Conservation (phyloP, 2,329 filamentous ascomycete genomes). For the Penicillium expansum region DNA sequence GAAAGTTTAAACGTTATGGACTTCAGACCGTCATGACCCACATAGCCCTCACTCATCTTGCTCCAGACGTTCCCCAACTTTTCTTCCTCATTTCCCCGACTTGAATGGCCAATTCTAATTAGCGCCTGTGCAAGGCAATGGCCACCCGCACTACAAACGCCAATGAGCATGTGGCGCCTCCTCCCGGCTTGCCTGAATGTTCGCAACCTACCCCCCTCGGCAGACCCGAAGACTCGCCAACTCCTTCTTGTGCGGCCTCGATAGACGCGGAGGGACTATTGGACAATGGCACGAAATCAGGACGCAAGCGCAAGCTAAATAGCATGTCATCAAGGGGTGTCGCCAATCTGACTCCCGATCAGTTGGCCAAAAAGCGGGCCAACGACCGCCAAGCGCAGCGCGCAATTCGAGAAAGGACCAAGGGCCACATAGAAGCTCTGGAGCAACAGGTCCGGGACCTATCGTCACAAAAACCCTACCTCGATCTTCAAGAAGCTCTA, state of each 20-base stretch:
- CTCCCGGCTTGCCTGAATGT: slow-evolving; percentile 9
- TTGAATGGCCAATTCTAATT: slow-evolving; percentile 29
- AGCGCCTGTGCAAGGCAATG: slow-evolving; percentile 35
- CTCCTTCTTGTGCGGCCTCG: slow-evolving; percentile 24
- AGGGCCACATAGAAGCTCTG: slow-evolving; percentile 71
- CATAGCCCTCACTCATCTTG: not conserved
- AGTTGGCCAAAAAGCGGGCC: slow-evolving; percentile 83
- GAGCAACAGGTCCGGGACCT: slow-evolving; percentile 72
- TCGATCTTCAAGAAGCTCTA: slow-evolving; percentile 74
- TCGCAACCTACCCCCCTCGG: slow-evolving; percentile 12
- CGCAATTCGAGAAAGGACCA: slow-evolving; percentile 78
- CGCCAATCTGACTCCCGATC: slow-evolving; percentile 80
- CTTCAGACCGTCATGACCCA: not conserved
- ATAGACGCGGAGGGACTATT: slow-evolving; percentile 23
- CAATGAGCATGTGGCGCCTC: slow-evolving; percentile 23
- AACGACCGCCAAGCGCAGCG: slow-evolving; percentile 88
- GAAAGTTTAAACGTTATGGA: slow-evolving; percentile 2
- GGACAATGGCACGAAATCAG: slow-evolving; percentile 26
- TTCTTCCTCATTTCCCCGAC: not conserved
- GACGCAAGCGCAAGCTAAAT: slow-evolving; percentile 45
- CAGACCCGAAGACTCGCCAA: slow-evolving; percentile 30
- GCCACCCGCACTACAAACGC: slow-evolving; percentile 29
- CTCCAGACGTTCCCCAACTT: not conserved
- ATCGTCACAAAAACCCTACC: slow-evolving; percentile 75
- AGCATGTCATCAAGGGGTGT: slow-evolving; percentile 64